Conservation (phyloP, 495 filamentous ascomycete species). For the Aspergillus affinis region DNA sequence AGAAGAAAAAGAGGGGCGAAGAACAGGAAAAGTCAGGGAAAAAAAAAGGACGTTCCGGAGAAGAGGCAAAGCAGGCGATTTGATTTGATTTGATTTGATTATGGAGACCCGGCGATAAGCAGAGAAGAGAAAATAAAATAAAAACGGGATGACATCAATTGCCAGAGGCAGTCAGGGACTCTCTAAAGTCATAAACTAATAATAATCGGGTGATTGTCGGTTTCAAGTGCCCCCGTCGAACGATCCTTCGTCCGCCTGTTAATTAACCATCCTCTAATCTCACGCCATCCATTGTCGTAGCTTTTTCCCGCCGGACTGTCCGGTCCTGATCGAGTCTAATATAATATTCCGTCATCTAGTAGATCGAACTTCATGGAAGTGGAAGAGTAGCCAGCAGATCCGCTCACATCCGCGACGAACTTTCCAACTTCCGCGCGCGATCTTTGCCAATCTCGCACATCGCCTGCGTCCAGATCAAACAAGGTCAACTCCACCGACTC, state of each 20-base stretch:
- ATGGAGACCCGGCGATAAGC: neutral
- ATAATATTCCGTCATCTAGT: no score
- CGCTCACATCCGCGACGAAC: constrained; percentile 10
- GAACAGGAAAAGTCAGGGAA: neutral
- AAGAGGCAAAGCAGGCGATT: neutral
- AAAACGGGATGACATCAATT: neutral
- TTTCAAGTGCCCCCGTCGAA: no score
- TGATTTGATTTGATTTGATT: neutral
- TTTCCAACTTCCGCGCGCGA: constrained; percentile 52
- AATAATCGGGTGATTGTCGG: neutral
- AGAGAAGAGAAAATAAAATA: neutral
- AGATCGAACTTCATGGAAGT: no score
- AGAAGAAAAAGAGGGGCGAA: neutral
- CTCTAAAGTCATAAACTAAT: neutral
- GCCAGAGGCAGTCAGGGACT: no score
- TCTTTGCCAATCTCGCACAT: constrained; percentile 74
- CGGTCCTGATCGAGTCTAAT: no score
- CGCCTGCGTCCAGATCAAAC: constrained; percentile 44
- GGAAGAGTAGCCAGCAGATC: no score
- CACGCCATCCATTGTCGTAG: no score
- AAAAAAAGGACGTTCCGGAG: constrained; percentile 1
- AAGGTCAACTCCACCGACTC: neutral
- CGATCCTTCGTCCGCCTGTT: no score
- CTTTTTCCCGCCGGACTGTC: no score
- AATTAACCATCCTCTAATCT: no score